Evolutionary conservation across 768 basidiomycete genomes (phyloP).

Genomic region (Favolaschia claudopus): DNA sequence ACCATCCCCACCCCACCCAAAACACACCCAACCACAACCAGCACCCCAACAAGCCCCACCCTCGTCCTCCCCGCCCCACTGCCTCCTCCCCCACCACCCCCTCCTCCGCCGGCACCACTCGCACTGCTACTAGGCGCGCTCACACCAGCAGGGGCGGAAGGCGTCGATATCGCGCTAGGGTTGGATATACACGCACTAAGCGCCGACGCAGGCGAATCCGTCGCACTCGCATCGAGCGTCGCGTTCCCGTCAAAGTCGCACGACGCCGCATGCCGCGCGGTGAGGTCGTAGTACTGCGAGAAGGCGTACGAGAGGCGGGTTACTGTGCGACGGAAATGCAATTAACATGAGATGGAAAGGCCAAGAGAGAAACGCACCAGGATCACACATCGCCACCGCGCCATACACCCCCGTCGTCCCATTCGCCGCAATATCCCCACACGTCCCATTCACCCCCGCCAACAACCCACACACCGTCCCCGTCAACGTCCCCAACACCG

Average conservation of each 20-base stretch:
- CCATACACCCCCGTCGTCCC: conserved; percentile 84
- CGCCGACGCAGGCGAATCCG: not conserved
- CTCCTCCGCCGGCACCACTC: too few species aligned
- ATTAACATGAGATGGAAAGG: too few species aligned
- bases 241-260: conserved; percentile 27
- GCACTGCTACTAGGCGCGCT: too few species aligned
- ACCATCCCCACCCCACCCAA: too few species aligned
- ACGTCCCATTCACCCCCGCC: conserved; percentile 65
- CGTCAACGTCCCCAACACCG: conserved; percentile 65
- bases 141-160: conserved; percentile 18
- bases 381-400: conserved; percentile 76
- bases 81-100: too few species aligned
- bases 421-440: conserved; percentile 74
- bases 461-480: conserved; percentile 81
- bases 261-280: not conserved
- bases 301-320: conserved; percentile 23
- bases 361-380: conserved; percentile 55
- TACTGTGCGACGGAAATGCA: too few species aligned
- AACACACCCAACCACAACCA: too few species aligned
- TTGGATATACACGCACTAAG: conserved; percentile 12
- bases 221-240: conserved; percentile 9
- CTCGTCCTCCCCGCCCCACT: too few species aligned
- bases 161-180: conserved; percentile 17
- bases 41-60: too few species aligned
- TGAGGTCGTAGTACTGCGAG: conserved; percentile 21